Evolutionary conservation across 768 basidiomycete species (phyloP), one percentile per base, ranked within the genome.

Genomic region (Tulasnella sp.): DNA sequence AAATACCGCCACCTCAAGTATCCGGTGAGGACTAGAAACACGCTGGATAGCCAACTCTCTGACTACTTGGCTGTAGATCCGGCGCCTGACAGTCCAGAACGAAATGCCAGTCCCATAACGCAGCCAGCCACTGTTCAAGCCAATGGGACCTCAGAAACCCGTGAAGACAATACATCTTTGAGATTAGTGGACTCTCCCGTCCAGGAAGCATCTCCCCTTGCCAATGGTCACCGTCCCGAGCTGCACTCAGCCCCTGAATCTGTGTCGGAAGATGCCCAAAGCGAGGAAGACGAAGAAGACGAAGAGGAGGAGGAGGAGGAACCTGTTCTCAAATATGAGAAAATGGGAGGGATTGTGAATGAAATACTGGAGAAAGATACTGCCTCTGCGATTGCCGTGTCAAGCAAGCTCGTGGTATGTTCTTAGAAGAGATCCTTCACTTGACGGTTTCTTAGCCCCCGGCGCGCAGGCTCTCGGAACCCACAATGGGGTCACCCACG

Each of bases 281-380:
- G 84, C 0, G 87, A 86, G 0, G 90, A 87, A 0, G 88, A 88
- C 0, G 89, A 89, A 0, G 90, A 90, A 0, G 88, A 88, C 0
- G 91, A 90, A 0, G 90, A 91, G 0, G 91, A 91, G 0, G 95
- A 95, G 1, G 95, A 96, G 37, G 94, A 96, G 26, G 96, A 97
- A 85, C 96, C 93, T 46, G 89, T 92, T 0, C 87, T 99, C 81
- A 99, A 98, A 83, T 99, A 98, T 82, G 91, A 93, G 81, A 90
- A 92, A 67, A 88, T 98, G 75, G 88, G 88, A 32, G 93, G 94
- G 1, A 84, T 88, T 0, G 85, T 93, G 39, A 89, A 90, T 5
- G 93, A 94, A 81, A 85, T 98, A 39, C 88, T 98, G 76, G 91
- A 90, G 86, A 96, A 93, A 83, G 97, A 98, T 82, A 91, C 94